A percentile compares a stretch with the other conserved stretches of the same genome.
Evolutionary conservation across 306 rosid genomes (phyloP).

Genomic region (Trifolium repens): DNA sequence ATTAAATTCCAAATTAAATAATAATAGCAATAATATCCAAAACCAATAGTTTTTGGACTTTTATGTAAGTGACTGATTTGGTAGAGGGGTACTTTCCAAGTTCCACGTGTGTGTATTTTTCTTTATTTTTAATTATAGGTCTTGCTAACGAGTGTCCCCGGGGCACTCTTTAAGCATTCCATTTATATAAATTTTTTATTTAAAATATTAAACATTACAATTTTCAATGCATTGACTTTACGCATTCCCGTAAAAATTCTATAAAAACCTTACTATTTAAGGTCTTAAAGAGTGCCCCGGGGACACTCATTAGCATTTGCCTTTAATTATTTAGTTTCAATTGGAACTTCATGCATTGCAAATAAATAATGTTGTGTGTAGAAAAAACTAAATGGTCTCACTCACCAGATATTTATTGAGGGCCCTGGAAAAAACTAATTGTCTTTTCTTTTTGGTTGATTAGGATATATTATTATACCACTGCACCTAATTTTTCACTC

Average conservation of each 20-base stretch:
- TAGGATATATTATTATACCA: neutral
- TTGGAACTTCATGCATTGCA: slow-evolving; percentile 29
- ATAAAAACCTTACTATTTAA: too few relatives aligned
- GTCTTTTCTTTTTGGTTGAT: neutral
- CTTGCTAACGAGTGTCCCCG: too few relatives aligned
- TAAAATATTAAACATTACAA: too few relatives aligned
- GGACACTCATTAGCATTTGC: too few relatives aligned
- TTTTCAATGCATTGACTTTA: too few relatives aligned
- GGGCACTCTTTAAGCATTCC: too few relatives aligned
- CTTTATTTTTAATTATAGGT: neutral
- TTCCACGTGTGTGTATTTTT: slow-evolving; percentile 54
- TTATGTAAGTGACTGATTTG: slow-evolving; percentile 41
- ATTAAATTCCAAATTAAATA: slow-evolving; percentile 37
- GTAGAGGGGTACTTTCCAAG: slow-evolving; percentile 45
- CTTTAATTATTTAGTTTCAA: neutral
- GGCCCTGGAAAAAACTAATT: slow-evolving; percentile 40
- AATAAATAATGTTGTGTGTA: slow-evolving; percentile 35
- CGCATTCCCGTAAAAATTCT: too few relatives aligned
- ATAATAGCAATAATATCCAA: slow-evolving; percentile 34
- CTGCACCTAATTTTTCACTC: neutral
- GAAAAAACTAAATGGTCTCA: slow-evolving; percentile 39
- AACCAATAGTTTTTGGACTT: slow-evolving; percentile 43
- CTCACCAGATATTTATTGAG: slow-evolving; percentile 44
- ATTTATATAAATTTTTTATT: too few relatives aligned
- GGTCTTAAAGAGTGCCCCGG: too few relatives aligned